These are phyloP conservation scores for Forsythia viridissima DNA, from an alignment of 257 asterid species.

Conservation along the genomic window DNA sequence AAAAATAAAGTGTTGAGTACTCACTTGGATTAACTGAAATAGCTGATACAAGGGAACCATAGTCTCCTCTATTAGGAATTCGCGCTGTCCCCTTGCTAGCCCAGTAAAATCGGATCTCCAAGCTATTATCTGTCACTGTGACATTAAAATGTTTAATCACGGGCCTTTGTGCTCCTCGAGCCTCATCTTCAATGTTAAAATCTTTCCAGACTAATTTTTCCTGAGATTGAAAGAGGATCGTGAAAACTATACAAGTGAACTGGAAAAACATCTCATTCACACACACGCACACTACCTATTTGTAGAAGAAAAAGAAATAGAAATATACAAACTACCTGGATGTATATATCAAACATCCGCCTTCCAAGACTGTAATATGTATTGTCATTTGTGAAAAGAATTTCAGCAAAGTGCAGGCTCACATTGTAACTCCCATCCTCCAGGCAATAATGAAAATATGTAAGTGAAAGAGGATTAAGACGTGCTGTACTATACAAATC, in stretches of 20 bases:
- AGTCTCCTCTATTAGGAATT: slow-evolving; percentile 73
- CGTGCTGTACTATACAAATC: slow-evolving; percentile 73
- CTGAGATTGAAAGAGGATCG: slow-evolving; percentile 41
- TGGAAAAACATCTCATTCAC: neutral
- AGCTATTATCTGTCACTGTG: slow-evolving; percentile 49
- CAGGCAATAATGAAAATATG: slow-evolving; percentile 81
- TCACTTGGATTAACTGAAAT: slow-evolving; percentile 79
- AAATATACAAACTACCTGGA: slow-evolving; percentile 59
- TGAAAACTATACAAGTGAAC: slow-evolving; percentile 16
- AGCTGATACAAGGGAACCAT: slow-evolving; percentile 88
- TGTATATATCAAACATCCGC: slow-evolving; percentile 70
- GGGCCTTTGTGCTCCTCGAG: slow-evolving; percentile 62
- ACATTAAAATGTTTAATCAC: slow-evolving; percentile 45
- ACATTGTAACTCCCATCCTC: slow-evolving; percentile 78
- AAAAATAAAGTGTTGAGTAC: slow-evolving; percentile 25
- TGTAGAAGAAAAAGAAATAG: neutral
- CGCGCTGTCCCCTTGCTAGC: slow-evolving; percentile 82
- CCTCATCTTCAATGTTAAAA: slow-evolving; percentile 71
- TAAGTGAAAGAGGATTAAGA: slow-evolving; percentile 70
- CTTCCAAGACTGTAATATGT: slow-evolving; percentile 71
- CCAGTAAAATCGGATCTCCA: slow-evolving; percentile 85
- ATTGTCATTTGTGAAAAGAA: slow-evolving; percentile 57
- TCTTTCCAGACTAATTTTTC: slow-evolving; percentile 57
- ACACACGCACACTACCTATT: neutral
- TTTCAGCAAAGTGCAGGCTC: slow-evolving; percentile 78